Base-by-base conservation (phyloP, 441 rosid genomes). In the Hura crepitans region DNA sequence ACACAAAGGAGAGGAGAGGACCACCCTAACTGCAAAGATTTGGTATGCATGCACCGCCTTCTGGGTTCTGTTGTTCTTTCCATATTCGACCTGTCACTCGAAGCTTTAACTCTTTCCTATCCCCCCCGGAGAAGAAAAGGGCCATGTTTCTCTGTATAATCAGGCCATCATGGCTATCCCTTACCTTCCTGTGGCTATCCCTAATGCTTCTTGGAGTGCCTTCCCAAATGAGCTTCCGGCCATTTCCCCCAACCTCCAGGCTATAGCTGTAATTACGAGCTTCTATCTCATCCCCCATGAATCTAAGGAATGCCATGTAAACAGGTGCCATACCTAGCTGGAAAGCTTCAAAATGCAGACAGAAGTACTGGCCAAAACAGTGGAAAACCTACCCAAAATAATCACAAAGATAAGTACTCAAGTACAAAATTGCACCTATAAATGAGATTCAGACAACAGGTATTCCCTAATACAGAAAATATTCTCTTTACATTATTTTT, bases 311-410 rank as follows among this genome's bases (percentile, higher is more conserved):
- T 15, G 97, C 93, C 97, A 91, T 90, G 79, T 91, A 91, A 4
- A 91, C 98, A 45, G 98, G 97, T 66, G 92, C 98, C 91, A 91
- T 83, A 10, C 93, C 94, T 10, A 93, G 91, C 85, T 94, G 98
- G 82, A 94, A 94, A n/a, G 97, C 98, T 77, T 88, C 97, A 72
- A 94, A 91, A 74, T 93, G 97, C 33, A 91, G 92, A 73, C 98
- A 91, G 79, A 91, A 93, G 84, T 91, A 89, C 78, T 91, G 96
- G 53, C 96, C 98, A 63, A 89, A 91, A 82, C 97, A 91, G 75
- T 94, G 91, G 75, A 94, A 94, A 13, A 94, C 97, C 97, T 91
- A 71, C 35, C 75, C 30, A 30, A 65, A 12, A 75, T 33, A 5
- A 47, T 39, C 9, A 70, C 18, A 61, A 30, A 27, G 35, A 46